These are phyloP conservation scores for Leishmania tropica DNA, from an alignment of 208 protist species.

Conservation along the genomic window DNA sequence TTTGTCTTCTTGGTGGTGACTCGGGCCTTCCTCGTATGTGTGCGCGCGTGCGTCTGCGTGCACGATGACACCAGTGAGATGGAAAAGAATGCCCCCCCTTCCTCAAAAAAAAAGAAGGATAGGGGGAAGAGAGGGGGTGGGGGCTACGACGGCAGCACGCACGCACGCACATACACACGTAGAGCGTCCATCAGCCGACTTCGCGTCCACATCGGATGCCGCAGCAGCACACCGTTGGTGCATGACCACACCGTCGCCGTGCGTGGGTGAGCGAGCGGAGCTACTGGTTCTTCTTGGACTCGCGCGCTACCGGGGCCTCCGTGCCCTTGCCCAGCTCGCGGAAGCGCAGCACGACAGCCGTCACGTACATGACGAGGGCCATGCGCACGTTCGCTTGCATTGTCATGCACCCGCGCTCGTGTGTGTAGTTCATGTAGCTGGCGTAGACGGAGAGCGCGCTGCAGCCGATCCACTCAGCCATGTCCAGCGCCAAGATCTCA, in stretches of 20 bases:
- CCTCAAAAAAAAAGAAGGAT: background rate
- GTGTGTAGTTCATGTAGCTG: conserved; percentile 48
- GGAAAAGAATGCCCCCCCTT: no score
- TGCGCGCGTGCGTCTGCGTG: no score
- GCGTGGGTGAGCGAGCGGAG: background rate
- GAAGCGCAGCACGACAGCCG: conserved; percentile 32
- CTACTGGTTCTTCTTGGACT: conserved; percentile 34
- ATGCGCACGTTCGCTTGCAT: conserved; percentile 53
- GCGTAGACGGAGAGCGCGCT: conserved; percentile 43
- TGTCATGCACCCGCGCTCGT: conserved; percentile 38
- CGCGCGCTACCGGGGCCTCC: background rate
- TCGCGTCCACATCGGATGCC: background rate
- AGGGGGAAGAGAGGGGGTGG: background rate
- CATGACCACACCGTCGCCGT: background rate
- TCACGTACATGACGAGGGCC: conserved; percentile 46
- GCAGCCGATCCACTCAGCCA: conserved; percentile 42
- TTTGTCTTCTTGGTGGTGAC: no score
- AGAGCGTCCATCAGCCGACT: background rate
- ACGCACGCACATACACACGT: background rate
- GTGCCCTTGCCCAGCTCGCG: conserved; percentile 25
- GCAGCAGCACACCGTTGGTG: background rate
- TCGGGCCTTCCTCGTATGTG: no score
- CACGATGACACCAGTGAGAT: no score
- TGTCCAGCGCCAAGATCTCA: conserved; percentile 17
- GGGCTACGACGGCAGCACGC: background rate